Percentiles rank a stretch among this genome's conserved stretches.
phyloP scores from a whole-genome alignment of 441 rosid species.

The Erysimum cheiri region DNA sequence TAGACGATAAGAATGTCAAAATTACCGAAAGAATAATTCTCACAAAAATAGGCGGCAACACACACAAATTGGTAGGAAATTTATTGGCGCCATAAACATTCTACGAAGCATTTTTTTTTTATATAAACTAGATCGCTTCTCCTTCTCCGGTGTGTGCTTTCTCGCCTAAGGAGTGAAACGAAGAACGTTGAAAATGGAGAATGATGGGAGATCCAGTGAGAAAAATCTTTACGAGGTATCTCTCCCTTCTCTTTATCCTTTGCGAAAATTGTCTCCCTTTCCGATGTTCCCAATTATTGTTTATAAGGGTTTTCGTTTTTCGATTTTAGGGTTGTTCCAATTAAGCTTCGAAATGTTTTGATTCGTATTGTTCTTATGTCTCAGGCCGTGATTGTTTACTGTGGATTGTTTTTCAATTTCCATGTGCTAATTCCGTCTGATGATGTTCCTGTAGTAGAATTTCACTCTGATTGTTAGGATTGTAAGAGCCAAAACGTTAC shows the following conservation, averaged over 20 bases:
- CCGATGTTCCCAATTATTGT: conserved; percentile 8
- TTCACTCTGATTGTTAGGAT: not conserved
- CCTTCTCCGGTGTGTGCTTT: not conserved
- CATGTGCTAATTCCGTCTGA: not conserved
- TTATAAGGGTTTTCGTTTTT: conserved; percentile 20
- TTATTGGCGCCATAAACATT: conserved; percentile 38
- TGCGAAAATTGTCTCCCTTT: not conserved
- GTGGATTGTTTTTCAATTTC: not conserved
- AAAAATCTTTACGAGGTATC: conserved; percentile 73
- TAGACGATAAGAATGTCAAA: not conserved
- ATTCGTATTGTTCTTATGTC: not conserved
- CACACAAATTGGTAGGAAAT: not conserved
- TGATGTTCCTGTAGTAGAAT: conserved; percentile 9
- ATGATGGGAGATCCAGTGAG: conserved; percentile 41
- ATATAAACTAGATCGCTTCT: not conserved
- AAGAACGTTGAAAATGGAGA: conserved; percentile 43
- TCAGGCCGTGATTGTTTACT: not conserved
- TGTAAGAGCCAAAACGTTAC: not conserved
- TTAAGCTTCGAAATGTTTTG: conserved; percentile 1
- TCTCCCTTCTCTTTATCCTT: not conserved
- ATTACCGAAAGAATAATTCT: not conserved
- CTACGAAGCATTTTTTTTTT: not conserved
- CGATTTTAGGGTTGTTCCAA: not conserved
- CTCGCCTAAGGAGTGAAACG: conserved; percentile 2
- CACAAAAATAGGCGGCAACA: conserved; percentile 35